Evolutionary conservation across 129 eudicot species (phyloP).

Genomic region (Oenanthe sinensis): DNA sequence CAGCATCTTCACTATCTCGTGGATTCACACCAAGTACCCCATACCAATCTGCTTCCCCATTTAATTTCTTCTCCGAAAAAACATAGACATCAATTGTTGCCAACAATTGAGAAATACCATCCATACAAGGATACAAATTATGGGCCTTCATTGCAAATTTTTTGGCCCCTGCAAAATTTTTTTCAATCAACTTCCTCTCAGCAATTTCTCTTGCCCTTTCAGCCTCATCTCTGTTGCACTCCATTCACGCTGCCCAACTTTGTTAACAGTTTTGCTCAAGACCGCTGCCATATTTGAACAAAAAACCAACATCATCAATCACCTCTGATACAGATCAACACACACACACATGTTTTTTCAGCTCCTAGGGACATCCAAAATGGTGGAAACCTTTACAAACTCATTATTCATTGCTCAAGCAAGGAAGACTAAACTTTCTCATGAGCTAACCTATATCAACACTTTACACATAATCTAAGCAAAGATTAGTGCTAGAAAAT

Average conservation of each 20-base stretch:
- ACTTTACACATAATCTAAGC: not conserved
- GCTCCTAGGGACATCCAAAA: not conserved
- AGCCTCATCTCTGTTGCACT: slow-evolving; percentile 90
- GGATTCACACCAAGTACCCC: slow-evolving; percentile 68
- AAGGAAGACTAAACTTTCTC: not conserved
- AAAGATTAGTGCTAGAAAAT: not conserved
- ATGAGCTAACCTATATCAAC: not conserved
- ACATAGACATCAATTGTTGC: slow-evolving; percentile 57
- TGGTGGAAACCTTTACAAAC: not conserved
- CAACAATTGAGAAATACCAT: slow-evolving; percentile 68
- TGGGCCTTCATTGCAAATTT: slow-evolving; percentile 72
- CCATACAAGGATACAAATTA: slow-evolving; percentile 61
- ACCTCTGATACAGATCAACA: not conserved
- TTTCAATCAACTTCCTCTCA: slow-evolving; percentile 52
- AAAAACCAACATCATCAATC: slow-evolving; percentile 1
- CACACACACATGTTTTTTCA: not conserved
- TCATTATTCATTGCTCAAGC: not conserved
- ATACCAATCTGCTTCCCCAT: slow-evolving; percentile 69
- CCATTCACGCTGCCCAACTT: slow-evolving; percentile 32
- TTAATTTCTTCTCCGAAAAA: slow-evolving; percentile 49
- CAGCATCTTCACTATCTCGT: slow-evolving; percentile 59
- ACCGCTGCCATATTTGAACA: not conserved
- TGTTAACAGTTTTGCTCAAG: not conserved
- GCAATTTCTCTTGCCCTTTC: slow-evolving; percentile 73
- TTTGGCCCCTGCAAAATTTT: slow-evolving; percentile 62